A percentile compares a stretch with the other conserved stretches of the same genome.
Conservation (phyloP, 148 eudicot species). For the Chenopodium quinoa region DNA sequence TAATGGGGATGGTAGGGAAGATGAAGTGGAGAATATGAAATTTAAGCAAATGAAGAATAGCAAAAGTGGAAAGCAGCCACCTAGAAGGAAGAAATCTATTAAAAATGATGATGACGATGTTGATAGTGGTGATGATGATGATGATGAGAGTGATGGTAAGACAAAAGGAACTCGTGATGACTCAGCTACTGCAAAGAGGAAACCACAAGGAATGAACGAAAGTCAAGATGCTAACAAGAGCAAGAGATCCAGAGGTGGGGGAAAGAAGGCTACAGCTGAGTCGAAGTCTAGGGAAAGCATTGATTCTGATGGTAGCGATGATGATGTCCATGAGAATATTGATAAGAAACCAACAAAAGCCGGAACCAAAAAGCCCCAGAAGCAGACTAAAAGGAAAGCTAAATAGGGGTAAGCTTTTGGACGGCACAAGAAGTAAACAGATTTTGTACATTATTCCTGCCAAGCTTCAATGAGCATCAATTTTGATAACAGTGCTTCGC, state of each 20-base stretch:
- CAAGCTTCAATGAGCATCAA: neutral
- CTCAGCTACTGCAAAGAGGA: slow-evolving; percentile 40
- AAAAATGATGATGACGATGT: slow-evolving; percentile 20
- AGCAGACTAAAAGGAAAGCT: slow-evolving; percentile 34
- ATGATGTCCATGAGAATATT: slow-evolving; percentile 17
- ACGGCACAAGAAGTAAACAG: neutral
- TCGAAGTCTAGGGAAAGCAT: slow-evolving; percentile 3
- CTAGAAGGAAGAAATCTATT: slow-evolving; percentile 28
- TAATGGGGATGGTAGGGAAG: slow-evolving; percentile 36
- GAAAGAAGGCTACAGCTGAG: slow-evolving; percentile 22
- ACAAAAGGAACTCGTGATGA: slow-evolving; percentile 32
- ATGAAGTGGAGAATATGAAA: slow-evolving; percentile 31
- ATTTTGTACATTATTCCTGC: slow-evolving; percentile 2
- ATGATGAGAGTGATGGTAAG: slow-evolving; percentile 26
- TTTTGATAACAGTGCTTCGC: neutral
- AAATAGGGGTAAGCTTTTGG: slow-evolving; percentile 20
- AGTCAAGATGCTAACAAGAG: slow-evolving; percentile 12
- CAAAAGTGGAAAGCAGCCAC: slow-evolving; percentile 29
- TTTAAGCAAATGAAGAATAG: slow-evolving; percentile 38
- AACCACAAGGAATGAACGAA: slow-evolving; percentile 19
- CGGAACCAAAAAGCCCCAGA: slow-evolving; percentile 22
- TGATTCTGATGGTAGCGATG: slow-evolving; percentile 23
- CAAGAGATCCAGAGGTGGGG: slow-evolving; percentile 19
- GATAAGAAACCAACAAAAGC: slow-evolving; percentile 22
- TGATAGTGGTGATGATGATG: slow-evolving; percentile 12